phyloP scores from a whole-genome alignment of 1,284 basidiomycete genomes.

The Ceratobasidium sp. region DNA sequence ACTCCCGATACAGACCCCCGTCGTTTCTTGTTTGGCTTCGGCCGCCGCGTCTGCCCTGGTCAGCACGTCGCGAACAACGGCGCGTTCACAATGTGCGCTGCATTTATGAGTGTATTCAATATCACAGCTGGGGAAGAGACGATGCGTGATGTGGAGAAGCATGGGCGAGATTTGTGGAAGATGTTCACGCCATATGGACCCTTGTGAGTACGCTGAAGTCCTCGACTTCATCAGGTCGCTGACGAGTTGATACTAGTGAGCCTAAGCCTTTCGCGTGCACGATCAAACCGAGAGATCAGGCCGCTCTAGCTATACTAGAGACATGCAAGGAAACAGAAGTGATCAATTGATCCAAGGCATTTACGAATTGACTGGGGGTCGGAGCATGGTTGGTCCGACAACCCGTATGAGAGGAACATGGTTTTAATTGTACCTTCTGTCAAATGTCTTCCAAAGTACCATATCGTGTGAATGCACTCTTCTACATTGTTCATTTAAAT shows the following conservation, averaged over 20 bases:
- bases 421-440: no score
- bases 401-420: no score
- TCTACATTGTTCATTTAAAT: no score
- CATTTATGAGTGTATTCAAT: constrained; percentile 35
- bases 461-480: no score
- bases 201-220: constrained; percentile 8
- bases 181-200: constrained; percentile 20
- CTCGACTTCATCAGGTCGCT: neutral
- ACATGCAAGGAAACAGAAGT: constrained; percentile 19
- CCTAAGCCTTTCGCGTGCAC: constrained; percentile 19
- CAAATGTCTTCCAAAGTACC: no score
- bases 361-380: neutral
- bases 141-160: constrained; percentile 5
- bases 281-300: constrained; percentile 24
- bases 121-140: constrained; percentile 19
- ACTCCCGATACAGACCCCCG: constrained; percentile 32
- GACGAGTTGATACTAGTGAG: neutral
- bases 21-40: constrained; percentile 40
- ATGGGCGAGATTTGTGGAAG: constrained; percentile 1
- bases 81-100: constrained; percentile 31
- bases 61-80: constrained; percentile 41
- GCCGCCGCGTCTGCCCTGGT: constrained; percentile 39
- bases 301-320: constrained; percentile 2
- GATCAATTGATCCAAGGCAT: neutral
- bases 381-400: neutral